phyloP scores from a whole-genome alignment of 768 basidiomycete genomes.

The Lactifluus echinatus region DNA sequence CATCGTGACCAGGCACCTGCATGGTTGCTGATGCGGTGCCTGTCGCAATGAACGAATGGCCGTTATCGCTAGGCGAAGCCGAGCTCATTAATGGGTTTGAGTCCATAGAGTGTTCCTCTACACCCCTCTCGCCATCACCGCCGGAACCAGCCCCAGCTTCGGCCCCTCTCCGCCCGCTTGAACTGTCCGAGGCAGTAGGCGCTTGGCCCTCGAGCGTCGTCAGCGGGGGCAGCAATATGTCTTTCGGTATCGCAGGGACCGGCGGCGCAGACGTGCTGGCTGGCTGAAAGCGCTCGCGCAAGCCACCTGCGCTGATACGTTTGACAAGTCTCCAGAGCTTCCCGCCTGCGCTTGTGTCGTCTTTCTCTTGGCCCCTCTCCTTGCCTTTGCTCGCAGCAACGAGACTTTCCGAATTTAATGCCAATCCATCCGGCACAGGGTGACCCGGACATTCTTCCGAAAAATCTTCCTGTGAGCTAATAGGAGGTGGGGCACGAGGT shows the following conservation, averaged over 20 bases:
- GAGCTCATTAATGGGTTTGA: slow-evolving; percentile 23
- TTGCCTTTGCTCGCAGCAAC: slow-evolving; percentile 7
- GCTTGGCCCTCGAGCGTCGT: slow-evolving; percentile 24
- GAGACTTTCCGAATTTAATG: background rate
- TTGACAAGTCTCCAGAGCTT: slow-evolving; percentile 65
- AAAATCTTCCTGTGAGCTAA: background rate
- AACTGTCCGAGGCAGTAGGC: background rate
- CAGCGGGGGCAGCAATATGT: slow-evolving; percentile 22
- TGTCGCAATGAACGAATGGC: slow-evolving; percentile 12
- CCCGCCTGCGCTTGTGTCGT: slow-evolving; percentile 26
- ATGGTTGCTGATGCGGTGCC: slow-evolving; percentile 12
- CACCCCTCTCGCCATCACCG: background rate
- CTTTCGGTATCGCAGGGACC: slow-evolving; percentile 51
- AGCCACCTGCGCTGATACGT: slow-evolving; percentile 53
- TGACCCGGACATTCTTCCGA: background rate
- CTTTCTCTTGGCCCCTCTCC: slow-evolving; percentile 24
- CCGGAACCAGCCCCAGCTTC: background rate
- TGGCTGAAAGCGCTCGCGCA: slow-evolving; percentile 46
- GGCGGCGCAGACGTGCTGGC: slow-evolving; percentile 36
- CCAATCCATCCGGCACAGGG: background rate
- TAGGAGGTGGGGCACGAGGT: background rate
- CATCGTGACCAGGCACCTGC: background rate
- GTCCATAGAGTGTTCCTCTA: slow-evolving; percentile 23
- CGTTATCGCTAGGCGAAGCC: slow-evolving; percentile 19
- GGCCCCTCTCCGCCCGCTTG: background rate